phyloP scores from a whole-genome alignment of 2,329 filamentous ascomycete species.

The Aspergillus alliaceus region DNA sequence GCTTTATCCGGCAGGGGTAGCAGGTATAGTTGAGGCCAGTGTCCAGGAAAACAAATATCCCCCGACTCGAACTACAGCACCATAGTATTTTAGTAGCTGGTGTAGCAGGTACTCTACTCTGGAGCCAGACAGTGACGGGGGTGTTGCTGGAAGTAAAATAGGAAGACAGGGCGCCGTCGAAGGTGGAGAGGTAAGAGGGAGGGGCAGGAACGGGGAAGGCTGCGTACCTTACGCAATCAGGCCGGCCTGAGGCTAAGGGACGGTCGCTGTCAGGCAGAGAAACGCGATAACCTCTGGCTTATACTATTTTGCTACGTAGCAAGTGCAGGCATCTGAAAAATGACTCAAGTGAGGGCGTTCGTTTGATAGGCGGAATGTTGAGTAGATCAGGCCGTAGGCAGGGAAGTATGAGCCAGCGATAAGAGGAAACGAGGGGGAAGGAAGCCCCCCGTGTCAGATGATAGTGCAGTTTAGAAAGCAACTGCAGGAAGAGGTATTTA shows the following conservation, averaged over 20 bases:
- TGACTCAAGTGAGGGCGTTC: background rate
- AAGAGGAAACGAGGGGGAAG: background rate
- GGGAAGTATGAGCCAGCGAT: background rate
- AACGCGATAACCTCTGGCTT: constrained; percentile 3
- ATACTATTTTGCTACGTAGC: background rate
- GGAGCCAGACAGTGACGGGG: background rate
- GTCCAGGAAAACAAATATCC: background rate
- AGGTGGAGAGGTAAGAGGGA: constrained; percentile 1
- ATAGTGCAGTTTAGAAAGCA: background rate
- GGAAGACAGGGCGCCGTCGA: background rate
- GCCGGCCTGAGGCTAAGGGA: constrained; percentile 22
- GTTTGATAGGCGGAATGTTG: background rate
- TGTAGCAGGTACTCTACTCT: background rate
- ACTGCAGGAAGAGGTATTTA: background rate
- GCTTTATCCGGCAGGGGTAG: background rate
- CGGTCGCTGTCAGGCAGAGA: constrained; percentile 17
- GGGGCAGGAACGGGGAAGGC: constrained; percentile 14
- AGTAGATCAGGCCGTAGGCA: background rate
- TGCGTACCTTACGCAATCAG: constrained; percentile 10
- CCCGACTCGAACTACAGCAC: background rate
- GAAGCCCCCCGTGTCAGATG: background rate
- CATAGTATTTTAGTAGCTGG: background rate
- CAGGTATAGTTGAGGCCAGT: background rate
- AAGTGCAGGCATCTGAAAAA: constrained; percentile 5
- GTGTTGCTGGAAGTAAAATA: background rate